Conservation (phyloP, 139 green algal species). For the Chlorella sp. region DNA sequence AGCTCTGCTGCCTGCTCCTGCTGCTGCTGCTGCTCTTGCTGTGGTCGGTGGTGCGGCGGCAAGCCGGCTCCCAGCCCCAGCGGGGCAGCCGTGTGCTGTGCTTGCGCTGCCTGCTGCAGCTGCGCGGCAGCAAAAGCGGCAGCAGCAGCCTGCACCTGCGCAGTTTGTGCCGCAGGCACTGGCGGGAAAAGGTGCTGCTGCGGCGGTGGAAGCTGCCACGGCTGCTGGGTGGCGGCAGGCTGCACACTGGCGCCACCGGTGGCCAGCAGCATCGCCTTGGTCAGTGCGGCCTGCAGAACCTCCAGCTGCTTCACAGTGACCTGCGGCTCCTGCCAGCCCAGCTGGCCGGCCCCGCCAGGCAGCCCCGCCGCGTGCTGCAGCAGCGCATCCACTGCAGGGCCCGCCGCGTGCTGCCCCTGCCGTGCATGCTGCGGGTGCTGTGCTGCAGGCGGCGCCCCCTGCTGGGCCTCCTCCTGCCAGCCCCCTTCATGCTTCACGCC, state of each 20-base stretch:
- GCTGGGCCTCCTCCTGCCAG: neutral
- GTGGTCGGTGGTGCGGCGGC: neutral
- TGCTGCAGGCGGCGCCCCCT: neutral
- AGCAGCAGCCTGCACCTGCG: neutral
- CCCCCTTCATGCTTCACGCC: neutral
- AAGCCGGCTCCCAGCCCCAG: neutral
- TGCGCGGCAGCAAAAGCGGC: neutral
- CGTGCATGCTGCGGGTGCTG: neutral
- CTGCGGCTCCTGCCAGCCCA: neutral
- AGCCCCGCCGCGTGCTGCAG: neutral
- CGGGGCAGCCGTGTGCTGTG: neutral
- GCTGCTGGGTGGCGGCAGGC: no score
- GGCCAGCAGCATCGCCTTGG: no score
- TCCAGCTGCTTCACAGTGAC: neutral
- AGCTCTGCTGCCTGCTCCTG: neutral
- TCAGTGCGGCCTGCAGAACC: neutral
- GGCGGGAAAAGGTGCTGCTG: neutral
- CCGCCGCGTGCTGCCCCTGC: neutral
- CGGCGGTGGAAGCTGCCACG: neutral
- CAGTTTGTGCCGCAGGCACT: no score
- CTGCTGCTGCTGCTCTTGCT: neutral
- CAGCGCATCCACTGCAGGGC: neutral
- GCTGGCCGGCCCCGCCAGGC: neutral
- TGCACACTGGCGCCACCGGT: no score
- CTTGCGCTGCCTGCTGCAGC: neutral